Evolutionary conservation across 192 early-diverging fungal species (phyloP), one percentile per base, ranked within the genome.

Genomic region (Coemansia sp.): DNA sequence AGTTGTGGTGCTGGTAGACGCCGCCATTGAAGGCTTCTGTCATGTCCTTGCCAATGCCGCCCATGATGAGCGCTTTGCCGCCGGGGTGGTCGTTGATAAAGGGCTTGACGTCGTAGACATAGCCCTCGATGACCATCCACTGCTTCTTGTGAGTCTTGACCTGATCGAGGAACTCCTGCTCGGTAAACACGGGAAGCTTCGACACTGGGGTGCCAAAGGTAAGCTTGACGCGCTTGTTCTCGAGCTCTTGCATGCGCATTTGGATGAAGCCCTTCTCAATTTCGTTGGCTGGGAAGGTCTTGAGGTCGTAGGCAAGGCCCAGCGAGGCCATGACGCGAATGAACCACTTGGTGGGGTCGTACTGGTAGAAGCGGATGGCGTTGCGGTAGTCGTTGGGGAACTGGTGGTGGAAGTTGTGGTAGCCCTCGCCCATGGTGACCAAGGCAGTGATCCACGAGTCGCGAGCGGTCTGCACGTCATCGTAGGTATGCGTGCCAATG

Each of bases 61-160:
- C 76, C 25, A 84, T 81, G 65, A 96, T 77, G 65, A 90, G 88
- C 18, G 85, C 86, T 38, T 76, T 71, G 63, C 94, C 95, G 64
- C 95, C 95, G 11, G 95, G 95, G 70, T 97, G 95, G 43, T 94
- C 87, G 58, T 91, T 83, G 57, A 92, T 86, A 82, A 97, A 97
- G 25, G 86, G 64, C 45, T 81, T 76, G 48, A 97, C 86, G 68
- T 95, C 89, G 66, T 96, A 93, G 39, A 94, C 79, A 26, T 89
- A 83, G 70, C 90, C 91, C 67, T 94, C 93, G 42, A 98, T 86
- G 31, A 95, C 82, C 58, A 94, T 84, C 85, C 90, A 91, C 68
- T 89, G 86, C 68, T 87, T 86, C 50, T 86, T 84, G 48, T 91
- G 73, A 62, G 85, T 76, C 69, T 87, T 83, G 69, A 92, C 89